A percentile compares a stretch with the other conserved stretches of the same genome.
These are phyloP conservation scores for Fusarium caatingaense DNA, from an alignment of 2,329 filamentous ascomycete genomes.

Conservation along the genomic window DNA sequence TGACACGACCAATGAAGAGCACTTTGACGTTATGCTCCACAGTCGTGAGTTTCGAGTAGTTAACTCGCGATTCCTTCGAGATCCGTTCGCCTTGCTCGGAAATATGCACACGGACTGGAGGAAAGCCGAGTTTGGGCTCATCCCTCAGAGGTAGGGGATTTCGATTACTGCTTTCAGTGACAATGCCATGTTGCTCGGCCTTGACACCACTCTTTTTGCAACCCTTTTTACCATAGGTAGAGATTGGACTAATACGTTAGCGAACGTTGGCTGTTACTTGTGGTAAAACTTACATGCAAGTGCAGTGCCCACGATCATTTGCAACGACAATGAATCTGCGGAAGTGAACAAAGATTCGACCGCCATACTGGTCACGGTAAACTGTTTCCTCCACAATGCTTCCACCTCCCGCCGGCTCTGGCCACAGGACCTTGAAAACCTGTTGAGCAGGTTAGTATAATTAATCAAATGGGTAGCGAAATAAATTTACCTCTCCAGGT, in stretches of 20 bases:
- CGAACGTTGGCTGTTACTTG: not conserved
- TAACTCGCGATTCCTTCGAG: conserved; percentile 63
- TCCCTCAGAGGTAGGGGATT: conserved; percentile 50
- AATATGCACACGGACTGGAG: conserved; percentile 59
- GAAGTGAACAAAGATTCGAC: conserved; percentile 61
- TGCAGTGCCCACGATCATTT: conserved; percentile 64
- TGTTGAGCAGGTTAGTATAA: conserved; percentile 37
- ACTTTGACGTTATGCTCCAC: conserved; percentile 69
- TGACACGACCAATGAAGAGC: conserved; percentile 66
- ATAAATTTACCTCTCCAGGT: conserved; percentile 53
- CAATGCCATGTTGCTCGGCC: conserved; percentile 64
- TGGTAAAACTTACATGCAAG: conserved; percentile 62
- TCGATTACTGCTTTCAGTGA: conserved; percentile 53
- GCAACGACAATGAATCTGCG: conserved; percentile 67
- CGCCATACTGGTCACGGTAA: conserved; percentile 51
- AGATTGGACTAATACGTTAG: conserved; percentile 59
- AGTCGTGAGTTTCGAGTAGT: conserved; percentile 67
- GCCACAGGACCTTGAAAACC: conserved; percentile 69
- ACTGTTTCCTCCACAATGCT: conserved; percentile 51
- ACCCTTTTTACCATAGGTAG: conserved; percentile 64
- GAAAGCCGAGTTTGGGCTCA: conserved; percentile 63
- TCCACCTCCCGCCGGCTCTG: conserved; percentile 59
- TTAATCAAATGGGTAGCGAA: not conserved
- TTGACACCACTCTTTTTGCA: conserved; percentile 67
- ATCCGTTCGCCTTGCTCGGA: conserved; percentile 58